Evolutionary conservation across 768 basidiomycete genomes (phyloP).

Genomic region (Leucosporidium scottii): DNA sequence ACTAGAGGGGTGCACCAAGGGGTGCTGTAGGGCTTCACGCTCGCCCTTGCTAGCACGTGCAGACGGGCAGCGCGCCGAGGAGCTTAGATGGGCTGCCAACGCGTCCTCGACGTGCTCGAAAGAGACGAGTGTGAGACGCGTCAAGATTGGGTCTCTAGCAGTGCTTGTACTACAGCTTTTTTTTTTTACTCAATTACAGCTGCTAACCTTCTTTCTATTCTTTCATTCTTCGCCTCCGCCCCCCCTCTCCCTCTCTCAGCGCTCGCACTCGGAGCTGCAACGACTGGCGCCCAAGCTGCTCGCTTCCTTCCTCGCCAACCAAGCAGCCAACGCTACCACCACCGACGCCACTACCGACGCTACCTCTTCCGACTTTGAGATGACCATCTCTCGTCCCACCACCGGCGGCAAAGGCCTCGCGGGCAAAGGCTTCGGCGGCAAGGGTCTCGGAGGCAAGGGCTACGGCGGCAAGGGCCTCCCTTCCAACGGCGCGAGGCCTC

Average conservation of each 20-base stretch:
- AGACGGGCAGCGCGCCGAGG: background rate
- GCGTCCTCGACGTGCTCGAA: background rate
- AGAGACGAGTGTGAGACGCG: background rate
- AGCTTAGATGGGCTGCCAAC: too few relatives aligned
- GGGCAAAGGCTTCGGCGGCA: background rate
- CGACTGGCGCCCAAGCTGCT: conserved; percentile 10
- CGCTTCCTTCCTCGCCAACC: background rate
- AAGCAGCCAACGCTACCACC: background rate
- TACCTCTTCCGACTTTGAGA: background rate
- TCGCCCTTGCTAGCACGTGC: background rate
- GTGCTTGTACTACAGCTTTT: too few relatives aligned
- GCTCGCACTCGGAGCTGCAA: conserved; percentile 1
- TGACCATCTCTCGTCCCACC: too few relatives aligned
- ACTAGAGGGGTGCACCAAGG: background rate
- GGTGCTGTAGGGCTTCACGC: background rate
- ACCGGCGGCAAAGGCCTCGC: background rate
- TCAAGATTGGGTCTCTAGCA: background rate
- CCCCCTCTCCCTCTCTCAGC: conserved; percentile 9
- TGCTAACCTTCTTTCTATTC: too few relatives aligned
- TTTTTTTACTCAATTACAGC: too few relatives aligned
- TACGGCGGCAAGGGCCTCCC: background rate
- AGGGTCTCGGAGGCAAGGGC: background rate
- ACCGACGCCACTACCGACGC: background rate
- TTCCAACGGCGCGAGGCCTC: background rate
- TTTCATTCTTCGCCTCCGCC: background rate